Evolutionary conservation across 768 basidiomycete species (phyloP).

Genomic region (Lactifluus rugatus): DNA sequence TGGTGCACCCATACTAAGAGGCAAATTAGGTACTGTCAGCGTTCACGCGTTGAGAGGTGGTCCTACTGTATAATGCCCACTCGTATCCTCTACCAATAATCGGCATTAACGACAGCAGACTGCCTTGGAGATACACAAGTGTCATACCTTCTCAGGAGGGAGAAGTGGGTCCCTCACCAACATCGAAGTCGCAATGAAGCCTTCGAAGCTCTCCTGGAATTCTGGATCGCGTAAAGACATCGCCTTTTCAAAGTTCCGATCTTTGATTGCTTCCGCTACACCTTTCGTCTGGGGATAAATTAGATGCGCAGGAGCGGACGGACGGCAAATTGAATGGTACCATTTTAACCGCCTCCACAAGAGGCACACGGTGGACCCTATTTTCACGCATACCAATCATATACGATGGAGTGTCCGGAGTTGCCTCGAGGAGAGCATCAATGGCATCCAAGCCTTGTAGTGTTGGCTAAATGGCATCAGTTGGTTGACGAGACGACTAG

Average conservation of each 20-base stretch:
- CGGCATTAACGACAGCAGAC: background rate
- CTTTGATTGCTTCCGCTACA: slow-evolving; percentile 72
- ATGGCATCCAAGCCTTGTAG: slow-evolving; percentile 95
- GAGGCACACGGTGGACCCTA: slow-evolving; percentile 84
- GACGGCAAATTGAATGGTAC: slow-evolving; percentile 29
- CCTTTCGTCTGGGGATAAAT: slow-evolving; percentile 58
- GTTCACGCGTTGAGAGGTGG: background rate
- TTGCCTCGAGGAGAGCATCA: slow-evolving; percentile 74
- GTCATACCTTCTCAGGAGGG: slow-evolving; percentile 27
- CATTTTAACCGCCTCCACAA: slow-evolving; percentile 89
- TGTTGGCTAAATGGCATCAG: slow-evolving; percentile 53
- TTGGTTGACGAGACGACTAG: background rate
- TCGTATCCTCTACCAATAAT: slow-evolving; percentile 50
- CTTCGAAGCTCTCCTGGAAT: slow-evolving; percentile 76
- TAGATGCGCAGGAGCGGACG: background rate
- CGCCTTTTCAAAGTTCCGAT: slow-evolving; percentile 77
- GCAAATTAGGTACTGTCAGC: slow-evolving; percentile 8
- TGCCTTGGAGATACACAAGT: background rate
- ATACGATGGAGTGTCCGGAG: slow-evolving; percentile 85
- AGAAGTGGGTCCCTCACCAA: slow-evolving; percentile 34
- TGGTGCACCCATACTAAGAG: slow-evolving; percentile 79
- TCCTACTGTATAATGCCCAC: slow-evolving; percentile 78
- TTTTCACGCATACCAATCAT: slow-evolving; percentile 97
- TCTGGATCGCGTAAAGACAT: slow-evolving; percentile 87
- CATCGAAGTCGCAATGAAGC: slow-evolving; percentile 69